A percentile compares a stretch with the other conserved stretches of the same genome.
phyloP scores from a whole-genome alignment of 768 basidiomycete genomes.

The Asterophora parasitica region DNA sequence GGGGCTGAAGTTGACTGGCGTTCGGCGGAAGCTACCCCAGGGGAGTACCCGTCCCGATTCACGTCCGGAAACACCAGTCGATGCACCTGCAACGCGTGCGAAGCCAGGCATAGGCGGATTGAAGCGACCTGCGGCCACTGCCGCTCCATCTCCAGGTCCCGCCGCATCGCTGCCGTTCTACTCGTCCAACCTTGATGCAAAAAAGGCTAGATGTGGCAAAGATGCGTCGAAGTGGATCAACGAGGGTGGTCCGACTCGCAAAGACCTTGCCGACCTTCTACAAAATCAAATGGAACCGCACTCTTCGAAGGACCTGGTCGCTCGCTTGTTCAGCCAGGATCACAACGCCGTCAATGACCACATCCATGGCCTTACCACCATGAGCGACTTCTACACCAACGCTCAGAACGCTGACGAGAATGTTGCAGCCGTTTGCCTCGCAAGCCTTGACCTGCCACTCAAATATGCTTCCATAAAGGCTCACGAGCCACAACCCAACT shows the following conservation, averaged over 20 bases:
- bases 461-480: conserved; percentile 92
- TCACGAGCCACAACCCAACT: conserved; percentile 87
- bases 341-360: conserved; percentile 94
- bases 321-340: conserved; percentile 88
- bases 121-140: conserved; percentile 37
- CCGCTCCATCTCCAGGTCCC: conserved; percentile 29
- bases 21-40: conserved; percentile 69
- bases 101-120: conserved; percentile 33
- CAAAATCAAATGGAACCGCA: conserved; percentile 91
- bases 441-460: conserved; percentile 86
- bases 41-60: conserved; percentile 52
- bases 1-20: conserved; percentile 51
- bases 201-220: conserved; percentile 62
- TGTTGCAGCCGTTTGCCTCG: conserved; percentile 62
- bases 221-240: conserved; percentile 83
- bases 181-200: conserved; percentile 55
- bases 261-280: conserved; percentile 82
- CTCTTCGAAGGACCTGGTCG: conserved; percentile 67
- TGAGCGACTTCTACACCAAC: conserved; percentile 72
- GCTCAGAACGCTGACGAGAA: conserved; percentile 54
- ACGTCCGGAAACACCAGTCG: conserved; percentile 37
- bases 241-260: conserved; percentile 76
- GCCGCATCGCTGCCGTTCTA: conserved; percentile 40
- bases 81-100: conserved; percentile 30
- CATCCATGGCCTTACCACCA: conserved; percentile 64